These are phyloP conservation scores for Diaporthe ilicicola DNA, from an alignment of 2,329 filamentous ascomycete species.

Conservation along the genomic window DNA sequence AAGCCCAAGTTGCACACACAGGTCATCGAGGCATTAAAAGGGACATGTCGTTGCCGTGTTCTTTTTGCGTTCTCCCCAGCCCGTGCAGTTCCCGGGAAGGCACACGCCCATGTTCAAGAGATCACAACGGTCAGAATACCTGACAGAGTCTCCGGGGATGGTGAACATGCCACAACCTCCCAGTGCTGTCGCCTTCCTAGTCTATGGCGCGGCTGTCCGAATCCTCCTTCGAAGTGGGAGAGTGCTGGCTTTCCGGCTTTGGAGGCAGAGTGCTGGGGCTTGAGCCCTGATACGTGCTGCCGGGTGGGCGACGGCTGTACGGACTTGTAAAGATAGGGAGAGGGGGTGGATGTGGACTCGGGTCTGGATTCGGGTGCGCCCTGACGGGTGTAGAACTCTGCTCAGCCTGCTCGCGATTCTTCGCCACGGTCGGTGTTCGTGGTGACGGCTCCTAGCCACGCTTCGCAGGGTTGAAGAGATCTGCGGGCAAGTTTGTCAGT, in stretches of 20 bases:
- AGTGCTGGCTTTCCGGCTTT: background rate
- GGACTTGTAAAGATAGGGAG: slow-evolving; percentile 6
- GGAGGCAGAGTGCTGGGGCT: too few relatives aligned
- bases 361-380: background rate
- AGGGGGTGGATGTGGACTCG: background rate
- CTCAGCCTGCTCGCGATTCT: background rate
- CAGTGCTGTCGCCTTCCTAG: background rate
- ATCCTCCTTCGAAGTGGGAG: background rate
- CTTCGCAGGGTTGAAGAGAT: slow-evolving; percentile 51
- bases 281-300: background rate
- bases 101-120: background rate
- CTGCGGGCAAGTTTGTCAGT: slow-evolving; percentile 36
- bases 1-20: background rate
- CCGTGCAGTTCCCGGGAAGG: background rate
- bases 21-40: slow-evolving; percentile 8
- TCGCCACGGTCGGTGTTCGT: background rate
- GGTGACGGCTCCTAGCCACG: slow-evolving; percentile 41
- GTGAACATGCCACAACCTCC: background rate
- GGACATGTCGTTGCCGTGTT: background rate
- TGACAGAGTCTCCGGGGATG: too few relatives aligned
- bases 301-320: background rate
- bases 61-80: background rate
- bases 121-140: background rate
- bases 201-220: background rate
- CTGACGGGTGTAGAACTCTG: background rate